Base-by-base conservation (phyloP, 148 eudicot genomes). In the Nepenthes mirabilis region DNA sequence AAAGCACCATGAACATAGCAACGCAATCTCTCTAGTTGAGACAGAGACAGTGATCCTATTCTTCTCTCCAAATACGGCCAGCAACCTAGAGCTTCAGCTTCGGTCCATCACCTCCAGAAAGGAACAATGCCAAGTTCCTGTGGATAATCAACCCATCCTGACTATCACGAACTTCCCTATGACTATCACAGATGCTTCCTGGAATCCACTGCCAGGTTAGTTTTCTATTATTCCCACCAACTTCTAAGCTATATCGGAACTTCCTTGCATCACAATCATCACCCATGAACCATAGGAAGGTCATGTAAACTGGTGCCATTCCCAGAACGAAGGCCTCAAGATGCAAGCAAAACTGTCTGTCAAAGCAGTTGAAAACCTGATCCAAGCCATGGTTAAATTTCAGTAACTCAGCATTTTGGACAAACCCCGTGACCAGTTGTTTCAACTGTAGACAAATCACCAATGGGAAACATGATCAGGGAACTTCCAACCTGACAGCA, bases 161-260 rank as follows among this genome's bases (percentile, higher is more conserved):
- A 54, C 75, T 61, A 64, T 66, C 75, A 1, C 70, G 47, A 33
- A 66, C 75, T 52, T 65, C 61, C 47, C 57, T 65, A 37, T 61
- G 67, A 54, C 70, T 72, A 10, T 66, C 75, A 2, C 75, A 45
- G 32, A 72, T 72, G 66, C 75, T 72, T 66, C 75, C 60, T 32
- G 75, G 75, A 37, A 66, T 67, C 50, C 75, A 70, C 51, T 72
- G 70, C 70, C 70, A 72, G 2, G 52, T 55, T 7, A 72, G 32
- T 57, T 62, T 72, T 37, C 70, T 72, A 3, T 61, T 66, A 40
- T 62, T 56, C 2, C 70, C 62, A 13, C 75, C 65, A n/a, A 72
- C 70, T 56, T 72, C 75, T 13, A 72, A 47, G 51, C 58, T 72
- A 49, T 72, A 72, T n/a, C 63, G 55, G 67, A 55, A 72, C 34